Evolutionary conservation across 768 basidiomycete species (phyloP), one percentile per base, ranked within the genome.

Genomic region (Daedaleopsis nitida): DNA sequence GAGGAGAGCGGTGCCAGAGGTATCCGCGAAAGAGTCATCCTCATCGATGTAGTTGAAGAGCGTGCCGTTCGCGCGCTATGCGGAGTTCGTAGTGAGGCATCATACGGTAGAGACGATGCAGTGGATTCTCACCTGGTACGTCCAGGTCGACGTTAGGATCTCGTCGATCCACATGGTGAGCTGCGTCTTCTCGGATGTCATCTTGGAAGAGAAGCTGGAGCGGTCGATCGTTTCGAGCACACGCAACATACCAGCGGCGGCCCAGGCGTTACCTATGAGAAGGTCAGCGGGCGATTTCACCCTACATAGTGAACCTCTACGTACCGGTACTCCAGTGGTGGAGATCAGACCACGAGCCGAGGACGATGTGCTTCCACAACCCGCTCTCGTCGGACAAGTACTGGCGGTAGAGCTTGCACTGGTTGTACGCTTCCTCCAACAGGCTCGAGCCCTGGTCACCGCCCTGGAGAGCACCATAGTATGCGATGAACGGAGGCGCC

Each of bases 401-500:
- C 19, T 81, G 70, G n/a, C 86, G 81, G 66, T 89, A 89, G 11
- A 86, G 74, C 34, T 74, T 69, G 59, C 78, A 79, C 68, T 88
- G 87, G 52, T 82, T 77, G 68, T 84, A 86, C 1, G 86, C 84
- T 7, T 68, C 69, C 43, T 78, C 76, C 52, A 88, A 62, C 9
- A 85, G 62, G 1, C 68, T 62, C 49, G 63, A 65, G 67, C 76
- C 75, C n/a, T 57, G 62, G 45, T 72, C 57, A 57, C 75, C 78
- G 17, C 75, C 74, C 67, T 78, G 64, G 19, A 82, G 65, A 5
- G 79, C 79, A 17, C 85, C 87, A 64, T 76, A 86, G 70, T 88
- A 88, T 19, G 87, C 86, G 55, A 88, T 80, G 69, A 88, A 88
- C 2, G 86, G 84, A 14, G 86, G 85, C 1, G 75, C 83, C 86